Percentiles rank a stretch among this genome's conserved stretches.
Conservation (phyloP, 331 rosid genomes). For the Quercus phellos region DNA sequence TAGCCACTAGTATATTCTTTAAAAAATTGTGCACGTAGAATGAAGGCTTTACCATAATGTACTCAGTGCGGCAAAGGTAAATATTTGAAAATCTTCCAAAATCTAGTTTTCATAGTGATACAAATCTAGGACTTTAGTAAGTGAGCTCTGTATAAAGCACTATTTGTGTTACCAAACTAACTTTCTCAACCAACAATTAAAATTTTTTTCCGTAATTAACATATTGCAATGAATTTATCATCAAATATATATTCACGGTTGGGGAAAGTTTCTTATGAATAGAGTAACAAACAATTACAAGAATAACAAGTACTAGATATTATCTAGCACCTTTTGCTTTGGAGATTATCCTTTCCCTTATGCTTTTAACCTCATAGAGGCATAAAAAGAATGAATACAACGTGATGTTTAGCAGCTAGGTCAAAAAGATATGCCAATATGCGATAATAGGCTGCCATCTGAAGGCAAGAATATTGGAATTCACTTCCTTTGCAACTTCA, state of each 20-base stretch:
- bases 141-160: too few relatives aligned
- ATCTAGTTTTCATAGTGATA: too few relatives aligned
- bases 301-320: not conserved
- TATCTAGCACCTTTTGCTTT: not conserved
- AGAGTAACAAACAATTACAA: not conserved
- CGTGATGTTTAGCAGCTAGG: not conserved
- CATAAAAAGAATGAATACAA: not conserved
- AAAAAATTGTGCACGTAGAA: too few relatives aligned
- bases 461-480: not conserved
- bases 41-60: too few relatives aligned
- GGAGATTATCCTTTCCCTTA: not conserved
- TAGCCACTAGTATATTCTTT: too few relatives aligned
- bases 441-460: not conserved
- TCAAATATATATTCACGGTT: not conserved
- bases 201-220: not conserved
- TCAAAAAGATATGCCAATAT: not conserved
- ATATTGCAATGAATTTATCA: not conserved
- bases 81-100: constrained; percentile 22
- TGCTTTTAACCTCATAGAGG: not conserved
- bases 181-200: too few relatives aligned
- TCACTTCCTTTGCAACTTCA: not conserved
- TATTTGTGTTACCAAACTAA: too few relatives aligned
- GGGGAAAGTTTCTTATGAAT: not conserved
- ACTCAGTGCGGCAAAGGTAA: too few relatives aligned
- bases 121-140: too few relatives aligned